Percentiles rank a stretch among this genome's conserved stretches.
Evolutionary conservation across 345 rosid genomes (phyloP).

Genomic region (Mercurialis annua): DNA sequence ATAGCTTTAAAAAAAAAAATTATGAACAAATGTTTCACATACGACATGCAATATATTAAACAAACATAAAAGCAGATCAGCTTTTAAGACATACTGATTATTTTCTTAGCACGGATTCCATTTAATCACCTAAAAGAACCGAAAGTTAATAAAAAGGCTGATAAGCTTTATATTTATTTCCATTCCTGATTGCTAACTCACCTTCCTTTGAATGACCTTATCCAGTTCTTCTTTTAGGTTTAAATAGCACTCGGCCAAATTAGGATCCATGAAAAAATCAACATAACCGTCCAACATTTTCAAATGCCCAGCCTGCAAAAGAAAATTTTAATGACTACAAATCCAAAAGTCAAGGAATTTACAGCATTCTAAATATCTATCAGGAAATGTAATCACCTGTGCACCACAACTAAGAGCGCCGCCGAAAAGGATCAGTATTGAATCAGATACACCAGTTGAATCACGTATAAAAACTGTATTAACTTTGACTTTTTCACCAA

Average conservation of each 20-base stretch:
- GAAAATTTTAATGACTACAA: conserved; percentile 7
- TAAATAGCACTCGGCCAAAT: conserved; percentile 77
- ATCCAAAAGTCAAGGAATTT: background rate
- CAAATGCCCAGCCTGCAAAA: conserved; percentile 76
- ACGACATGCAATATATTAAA: background rate
- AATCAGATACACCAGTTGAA: conserved; percentile 97
- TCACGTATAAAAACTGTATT: conserved; percentile 88
- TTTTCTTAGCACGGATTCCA: background rate
- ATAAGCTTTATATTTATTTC: background rate
- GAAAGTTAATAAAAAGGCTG: background rate
- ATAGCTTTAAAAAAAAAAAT: background rate
- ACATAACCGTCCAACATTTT: conserved; percentile 91
- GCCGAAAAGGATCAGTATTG: conserved; percentile 81
- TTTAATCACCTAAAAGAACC: background rate
- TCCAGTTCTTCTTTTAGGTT: conserved; percentile 83
- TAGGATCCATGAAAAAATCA: conserved; percentile 92
- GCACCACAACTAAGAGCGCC: conserved; percentile 65
- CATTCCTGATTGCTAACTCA: conserved; percentile 10
- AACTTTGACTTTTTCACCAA: conserved; percentile 94
- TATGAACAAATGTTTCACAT: background rate
- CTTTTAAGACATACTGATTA: background rate
- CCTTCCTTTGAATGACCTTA: conserved; percentile 74
- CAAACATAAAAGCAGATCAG: background rate
- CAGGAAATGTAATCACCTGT: conserved; percentile 46
- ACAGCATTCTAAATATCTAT: background rate